phyloP scores from a whole-genome alignment of 1,139 yeast genomes.

The Debaryomyces sp. region DNA sequence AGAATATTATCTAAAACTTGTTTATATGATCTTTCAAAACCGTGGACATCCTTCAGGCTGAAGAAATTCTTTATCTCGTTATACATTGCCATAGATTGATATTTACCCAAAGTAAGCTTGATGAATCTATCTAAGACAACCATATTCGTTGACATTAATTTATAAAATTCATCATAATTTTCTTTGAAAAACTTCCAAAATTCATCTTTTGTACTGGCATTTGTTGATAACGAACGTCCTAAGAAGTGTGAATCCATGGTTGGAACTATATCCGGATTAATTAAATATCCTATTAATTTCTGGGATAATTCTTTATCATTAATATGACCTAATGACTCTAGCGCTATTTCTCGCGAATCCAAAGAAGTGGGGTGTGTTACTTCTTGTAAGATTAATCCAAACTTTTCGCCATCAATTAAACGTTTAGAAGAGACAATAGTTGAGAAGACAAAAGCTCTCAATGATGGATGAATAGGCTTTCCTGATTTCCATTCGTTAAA shows the following conservation, averaged over 20 bases:
- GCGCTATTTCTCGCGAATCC: conserved; percentile 69
- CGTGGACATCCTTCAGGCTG: conserved; percentile 54
- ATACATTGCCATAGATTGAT: conserved; percentile 44
- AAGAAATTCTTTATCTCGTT: conserved; percentile 56
- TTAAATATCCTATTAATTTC: conserved; percentile 40
- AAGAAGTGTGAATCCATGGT: conserved; percentile 72
- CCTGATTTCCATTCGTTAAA: conserved; percentile 40
- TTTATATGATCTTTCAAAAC: conserved; percentile 59
- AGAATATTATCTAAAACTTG: conserved; percentile 59
- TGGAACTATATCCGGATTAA: conserved; percentile 51
- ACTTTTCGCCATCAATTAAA: conserved; percentile 41
- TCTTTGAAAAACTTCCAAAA: conserved; percentile 60
- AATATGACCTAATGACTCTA: conserved; percentile 63
- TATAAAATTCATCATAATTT: conserved; percentile 53
- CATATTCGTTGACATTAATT: conserved; percentile 55
- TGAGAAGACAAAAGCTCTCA: conserved; percentile 55
- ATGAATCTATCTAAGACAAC: conserved; percentile 68
- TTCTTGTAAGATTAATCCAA: conserved; percentile 51
- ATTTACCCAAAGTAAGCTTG: conserved; percentile 52
- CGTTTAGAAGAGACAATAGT: conserved; percentile 49
- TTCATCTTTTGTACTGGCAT: conserved; percentile 47
- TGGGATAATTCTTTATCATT: conserved; percentile 37
- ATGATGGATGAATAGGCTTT: conserved; percentile 52
- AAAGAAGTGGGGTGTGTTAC: conserved; percentile 59
- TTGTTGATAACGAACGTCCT: conserved; percentile 53